Evolutionary conservation across 1,284 basidiomycete species (phyloP).

Genomic region (Sparassis latifolia): DNA sequence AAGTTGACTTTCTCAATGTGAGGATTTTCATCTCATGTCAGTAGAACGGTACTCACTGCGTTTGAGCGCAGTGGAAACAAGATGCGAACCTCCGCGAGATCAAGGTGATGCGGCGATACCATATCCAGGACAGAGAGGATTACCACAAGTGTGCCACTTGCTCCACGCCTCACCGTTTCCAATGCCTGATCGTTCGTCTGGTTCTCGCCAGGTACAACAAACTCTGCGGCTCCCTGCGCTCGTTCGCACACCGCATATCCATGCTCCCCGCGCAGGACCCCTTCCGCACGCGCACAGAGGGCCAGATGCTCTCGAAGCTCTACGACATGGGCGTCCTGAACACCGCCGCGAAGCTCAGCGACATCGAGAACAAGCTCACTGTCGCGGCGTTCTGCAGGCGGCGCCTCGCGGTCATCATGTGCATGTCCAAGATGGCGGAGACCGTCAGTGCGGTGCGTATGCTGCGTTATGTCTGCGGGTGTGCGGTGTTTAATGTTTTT

Average conservation of each 20-base stretch:
- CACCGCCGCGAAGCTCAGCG: constrained; percentile 76
- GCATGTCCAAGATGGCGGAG: constrained; percentile 92
- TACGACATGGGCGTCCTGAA: constrained; percentile 97
- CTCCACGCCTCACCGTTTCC: neutral
- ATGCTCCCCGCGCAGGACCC: constrained; percentile 88
- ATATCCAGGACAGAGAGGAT: constrained; percentile 91
- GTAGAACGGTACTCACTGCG: neutral
- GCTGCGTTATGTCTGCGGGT: neutral
- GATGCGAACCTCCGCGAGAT: constrained; percentile 90
- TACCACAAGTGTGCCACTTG: constrained; percentile 74
- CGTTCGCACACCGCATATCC: constrained; percentile 83
- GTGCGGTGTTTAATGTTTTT: constrained; percentile 3
- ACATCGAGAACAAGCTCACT: constrained; percentile 92
- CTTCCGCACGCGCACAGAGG: constrained; percentile 82
- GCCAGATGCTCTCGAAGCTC: constrained; percentile 85
- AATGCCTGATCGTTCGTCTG: constrained; percentile 2
- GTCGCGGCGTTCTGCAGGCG: constrained; percentile 93
- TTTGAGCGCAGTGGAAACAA: constrained; percentile 80
- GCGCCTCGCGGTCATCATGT: constrained; percentile 89
- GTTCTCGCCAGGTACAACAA: constrained; percentile 77
- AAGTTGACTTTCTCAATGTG: constrained; percentile 90
- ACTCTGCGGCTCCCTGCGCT: constrained; percentile 83
- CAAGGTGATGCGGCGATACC: constrained; percentile 94
- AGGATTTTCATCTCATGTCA: constrained; percentile 22
- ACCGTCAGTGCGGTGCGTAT: constrained; percentile 85